Percentiles rank a stretch among this genome's conserved stretches.
phyloP scores from a whole-genome alignment of 2,329 filamentous ascomycete species.

The Pleurostoma richardsiae region DNA sequence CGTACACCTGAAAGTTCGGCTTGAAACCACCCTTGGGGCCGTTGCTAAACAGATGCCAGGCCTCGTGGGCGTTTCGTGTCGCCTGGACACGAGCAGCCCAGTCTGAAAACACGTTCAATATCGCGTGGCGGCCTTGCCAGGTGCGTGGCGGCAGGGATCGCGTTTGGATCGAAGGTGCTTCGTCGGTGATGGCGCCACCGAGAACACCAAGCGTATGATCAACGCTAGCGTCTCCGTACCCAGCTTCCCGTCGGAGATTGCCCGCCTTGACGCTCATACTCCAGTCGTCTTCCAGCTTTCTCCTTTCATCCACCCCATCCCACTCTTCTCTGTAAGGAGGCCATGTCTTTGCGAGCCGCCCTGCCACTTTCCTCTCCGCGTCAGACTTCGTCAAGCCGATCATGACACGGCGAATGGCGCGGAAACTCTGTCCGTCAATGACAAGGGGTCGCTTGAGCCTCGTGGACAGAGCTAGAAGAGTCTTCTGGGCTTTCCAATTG shows the following conservation, averaged over 20 bases:
- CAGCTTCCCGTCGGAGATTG: constrained; percentile 49
- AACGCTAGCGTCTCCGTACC: constrained; percentile 39
- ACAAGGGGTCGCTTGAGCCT: constrained; percentile 40
- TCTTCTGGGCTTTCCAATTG: constrained; percentile 54
- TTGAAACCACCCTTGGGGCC: constrained; percentile 24
- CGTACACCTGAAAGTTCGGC: constrained; percentile 43
- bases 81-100: constrained; percentile 56
- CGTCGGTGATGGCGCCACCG: constrained; percentile 44
- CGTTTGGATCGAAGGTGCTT: constrained; percentile 53
- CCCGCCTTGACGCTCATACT: constrained; percentile 50
- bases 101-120: constrained; percentile 25
- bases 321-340: constrained; percentile 54
- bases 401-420: constrained; percentile 48
- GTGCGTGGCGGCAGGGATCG: constrained; percentile 28
- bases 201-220: constrained; percentile 47
- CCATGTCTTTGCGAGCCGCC: constrained; percentile 48
- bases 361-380: constrained; percentile 41
- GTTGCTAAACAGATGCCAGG: constrained; percentile 47
- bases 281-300: constrained; percentile 43
- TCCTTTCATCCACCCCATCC: constrained; percentile 55
- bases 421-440: constrained; percentile 47
- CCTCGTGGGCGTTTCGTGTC: constrained; percentile 56
- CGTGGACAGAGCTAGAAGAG: constrained; percentile 47
- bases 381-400: constrained; percentile 47
- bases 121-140: constrained; percentile 18